These are phyloP conservation scores for Globisporangium cederbergense DNA, from an alignment of 352 stramenopile genomes.

Conservation along the genomic window DNA sequence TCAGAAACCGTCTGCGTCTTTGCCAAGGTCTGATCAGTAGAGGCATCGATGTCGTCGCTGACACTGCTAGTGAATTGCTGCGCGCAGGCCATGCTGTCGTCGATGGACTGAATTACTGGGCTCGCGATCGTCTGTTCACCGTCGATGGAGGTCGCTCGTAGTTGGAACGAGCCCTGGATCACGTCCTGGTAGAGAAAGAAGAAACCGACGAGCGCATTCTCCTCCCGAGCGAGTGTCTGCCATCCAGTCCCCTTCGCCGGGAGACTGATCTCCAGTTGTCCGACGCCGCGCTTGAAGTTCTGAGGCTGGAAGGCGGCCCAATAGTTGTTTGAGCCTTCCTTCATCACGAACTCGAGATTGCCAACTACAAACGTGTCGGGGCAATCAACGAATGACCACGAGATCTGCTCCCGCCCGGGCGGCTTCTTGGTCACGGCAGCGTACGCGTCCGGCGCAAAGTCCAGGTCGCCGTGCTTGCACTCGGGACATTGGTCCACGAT, in stretches of 20 bases:
- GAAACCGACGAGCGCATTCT: slow-evolving; percentile 1
- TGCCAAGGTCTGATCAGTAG: not conserved
- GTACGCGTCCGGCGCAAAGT: slow-evolving; percentile 14
- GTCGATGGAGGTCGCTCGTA: slow-evolving; percentile 3
- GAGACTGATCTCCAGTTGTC: slow-evolving; percentile 10
- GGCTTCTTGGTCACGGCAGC: not conserved
- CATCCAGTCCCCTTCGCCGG: not conserved
- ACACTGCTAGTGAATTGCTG: not conserved
- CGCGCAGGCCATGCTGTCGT: not conserved
- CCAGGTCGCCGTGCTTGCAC: slow-evolving; percentile 12
- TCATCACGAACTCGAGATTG: slow-evolving; percentile 14
- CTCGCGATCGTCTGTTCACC: not conserved
- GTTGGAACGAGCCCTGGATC: not conserved
- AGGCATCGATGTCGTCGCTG: not conserved
- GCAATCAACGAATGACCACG: slow-evolving; percentile 17
- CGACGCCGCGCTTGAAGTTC: slow-evolving; percentile 15
- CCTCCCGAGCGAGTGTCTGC: slow-evolving; percentile 6
- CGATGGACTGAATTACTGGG: not conserved
- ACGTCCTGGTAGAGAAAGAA: slow-evolving; percentile 8
- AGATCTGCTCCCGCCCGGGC: slow-evolving; percentile 6
- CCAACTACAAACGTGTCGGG: slow-evolving; percentile 10
- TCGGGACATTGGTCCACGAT: slow-evolving; percentile 14
- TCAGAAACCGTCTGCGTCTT: not conserved
- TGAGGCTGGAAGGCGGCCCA: slow-evolving; percentile 17
- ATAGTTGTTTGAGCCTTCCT: slow-evolving; percentile 13